Base-by-base conservation (phyloP, 768 basidiomycete genomes). In the Trametopsis cervina region DNA sequence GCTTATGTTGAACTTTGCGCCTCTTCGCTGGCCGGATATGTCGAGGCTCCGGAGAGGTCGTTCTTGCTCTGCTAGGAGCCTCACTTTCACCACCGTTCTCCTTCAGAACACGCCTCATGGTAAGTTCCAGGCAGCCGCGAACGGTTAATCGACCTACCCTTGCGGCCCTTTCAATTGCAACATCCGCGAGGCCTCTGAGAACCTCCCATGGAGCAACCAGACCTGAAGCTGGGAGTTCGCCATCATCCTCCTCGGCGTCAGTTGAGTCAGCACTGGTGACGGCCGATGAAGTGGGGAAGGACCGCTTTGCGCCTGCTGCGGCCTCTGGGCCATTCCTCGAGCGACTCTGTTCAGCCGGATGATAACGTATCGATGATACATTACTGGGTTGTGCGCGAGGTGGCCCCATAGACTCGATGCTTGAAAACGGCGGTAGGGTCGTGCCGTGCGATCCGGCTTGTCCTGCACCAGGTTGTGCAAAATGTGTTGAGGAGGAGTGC, bases 171-270 rank as follows among this genome's bases (percentile, higher is more conserved):
- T 88, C 80, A 49, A 80, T 82, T 27, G 88, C 87, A 24, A 88
- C 86, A 68, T 88, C 85, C 29, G 87, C 88, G 50, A 90, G 66
- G 40, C 85, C 84, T 54, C 86, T 73, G 44, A 90, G 70, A 36
- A 90, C 89, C 66, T 89, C 87, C 82, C 86, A 87, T 42, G 90
- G 90, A 7, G 89, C 89, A 46, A 89, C 81, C 40, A 92, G 76
- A 41, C 90, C 88, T 35, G 76, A 78, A 29, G 85, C 84, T 0
- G 90, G 89, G 12, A 92, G 66, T 61, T 85, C 89, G 15, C 85
- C 83, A 49, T 86, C 87, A 39, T 89, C 87, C 41, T 89, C 88
- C 42, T 91, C 90, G n/a, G 79, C 63, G 59, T 90, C 89, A 29
- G 88, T 86, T 1, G 89, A 89, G 63, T 90, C 81, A 10, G 85